phyloP scores from a whole-genome alignment of 2,329 filamentous ascomycete species.

The Colletotrichum spaethianum region DNA sequence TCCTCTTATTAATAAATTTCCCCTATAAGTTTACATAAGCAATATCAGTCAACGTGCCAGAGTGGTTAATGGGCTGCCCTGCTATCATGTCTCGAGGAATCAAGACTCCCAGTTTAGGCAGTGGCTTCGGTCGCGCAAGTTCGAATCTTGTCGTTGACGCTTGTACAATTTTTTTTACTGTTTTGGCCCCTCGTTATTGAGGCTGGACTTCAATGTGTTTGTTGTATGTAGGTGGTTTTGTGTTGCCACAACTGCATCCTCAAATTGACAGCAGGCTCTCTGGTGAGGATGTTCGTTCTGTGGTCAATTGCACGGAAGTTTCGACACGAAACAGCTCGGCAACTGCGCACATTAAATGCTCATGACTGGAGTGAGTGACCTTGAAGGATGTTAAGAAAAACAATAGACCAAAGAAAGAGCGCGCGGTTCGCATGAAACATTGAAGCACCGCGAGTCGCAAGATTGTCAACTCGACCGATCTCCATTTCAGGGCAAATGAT shows the following conservation, averaged over 20 bases:
- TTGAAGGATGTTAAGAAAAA: not conserved
- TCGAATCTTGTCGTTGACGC: constrained; percentile 41
- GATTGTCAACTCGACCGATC: not conserved
- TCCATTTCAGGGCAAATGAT: constrained; percentile 15
- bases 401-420: not conserved
- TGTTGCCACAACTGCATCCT: not conserved
- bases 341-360: not conserved
- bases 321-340: not conserved
- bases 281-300: not conserved
- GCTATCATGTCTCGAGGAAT: constrained; percentile 9
- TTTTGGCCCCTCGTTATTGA: too few relatives aligned
- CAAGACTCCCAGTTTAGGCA: constrained; percentile 1
- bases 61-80: constrained; percentile 42
- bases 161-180: not conserved
- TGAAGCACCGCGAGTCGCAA: not conserved
- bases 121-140: constrained; percentile 42
- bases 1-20: accelerated
- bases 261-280: not conserved
- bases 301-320: not conserved
- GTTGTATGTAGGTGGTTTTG: not conserved
- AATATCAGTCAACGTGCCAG: constrained; percentile 36
- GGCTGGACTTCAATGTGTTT: too few relatives aligned
- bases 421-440: not conserved
- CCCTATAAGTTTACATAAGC: not conserved
- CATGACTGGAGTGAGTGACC: not conserved